Evolutionary conservation across 2,329 filamentous ascomycete species (phyloP).

Genomic region (Pestalotiopsis sp.): DNA sequence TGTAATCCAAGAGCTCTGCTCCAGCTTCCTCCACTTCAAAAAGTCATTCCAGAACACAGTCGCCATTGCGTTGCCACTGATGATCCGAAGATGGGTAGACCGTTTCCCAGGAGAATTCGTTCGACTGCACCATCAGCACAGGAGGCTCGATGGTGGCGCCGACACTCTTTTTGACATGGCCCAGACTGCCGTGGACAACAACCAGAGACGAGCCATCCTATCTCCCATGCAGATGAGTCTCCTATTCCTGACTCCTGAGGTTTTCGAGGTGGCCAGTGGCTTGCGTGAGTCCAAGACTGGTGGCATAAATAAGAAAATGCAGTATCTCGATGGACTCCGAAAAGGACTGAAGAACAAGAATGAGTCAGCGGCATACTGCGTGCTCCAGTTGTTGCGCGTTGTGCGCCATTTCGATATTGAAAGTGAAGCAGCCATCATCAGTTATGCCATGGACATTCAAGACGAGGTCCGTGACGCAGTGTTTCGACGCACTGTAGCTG

Average conservation of each 20-base stretch:
- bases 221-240: constrained; percentile 66
- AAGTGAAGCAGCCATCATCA: constrained; percentile 65
- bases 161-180: constrained; percentile 74
- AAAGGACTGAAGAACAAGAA: constrained; percentile 67
- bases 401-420: constrained; percentile 66
- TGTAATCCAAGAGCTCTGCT: constrained; percentile 67
- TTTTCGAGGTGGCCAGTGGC: constrained; percentile 71
- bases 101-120: constrained; percentile 68
- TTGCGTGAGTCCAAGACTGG: constrained; percentile 65
- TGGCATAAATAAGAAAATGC: constrained; percentile 66
- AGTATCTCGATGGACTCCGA: constrained; percentile 64
- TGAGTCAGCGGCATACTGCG: constrained; percentile 68
- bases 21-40: constrained; percentile 67
- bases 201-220: constrained; percentile 55
- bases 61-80: constrained; percentile 62
- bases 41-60: constrained; percentile 66
- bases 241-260: constrained; percentile 66
- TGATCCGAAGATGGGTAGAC: constrained; percentile 69
- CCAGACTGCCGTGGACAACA: constrained; percentile 61
- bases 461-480: constrained; percentile 69
- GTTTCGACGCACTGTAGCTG: constrained; percentile 55
- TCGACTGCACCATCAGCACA: constrained; percentile 61
- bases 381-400: constrained; percentile 63
- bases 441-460: constrained; percentile 71
- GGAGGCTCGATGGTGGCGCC: constrained; percentile 64